These are phyloP conservation scores for Suillus bovinus DNA, from an alignment of 768 basidiomycete species.

Conservation along the genomic window DNA sequence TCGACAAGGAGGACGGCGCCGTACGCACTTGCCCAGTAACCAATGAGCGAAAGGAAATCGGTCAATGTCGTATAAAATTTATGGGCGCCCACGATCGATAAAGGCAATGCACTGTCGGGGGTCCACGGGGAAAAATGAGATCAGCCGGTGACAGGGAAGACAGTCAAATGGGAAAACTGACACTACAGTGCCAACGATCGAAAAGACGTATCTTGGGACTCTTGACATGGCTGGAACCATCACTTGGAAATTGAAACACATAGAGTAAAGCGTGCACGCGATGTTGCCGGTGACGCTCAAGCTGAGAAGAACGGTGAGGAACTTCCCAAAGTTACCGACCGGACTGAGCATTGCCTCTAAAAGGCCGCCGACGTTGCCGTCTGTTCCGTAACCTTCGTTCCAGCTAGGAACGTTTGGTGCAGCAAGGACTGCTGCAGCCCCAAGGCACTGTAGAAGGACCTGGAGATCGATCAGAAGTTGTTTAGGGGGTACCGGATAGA, in stretches of 20 bases:
- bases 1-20: constrained; percentile 61
- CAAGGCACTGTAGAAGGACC: constrained; percentile 53
- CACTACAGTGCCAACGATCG: constrained; percentile 66
- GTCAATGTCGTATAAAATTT: constrained; percentile 64
- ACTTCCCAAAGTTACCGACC: constrained; percentile 64
- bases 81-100: constrained; percentile 69
- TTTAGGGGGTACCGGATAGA: constrained; percentile 6
- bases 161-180: constrained; percentile 33
- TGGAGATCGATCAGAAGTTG: constrained; percentile 11
- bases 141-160: constrained; percentile 12
- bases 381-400: constrained; percentile 50
- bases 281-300: constrained; percentile 80
- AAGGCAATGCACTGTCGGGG: constrained; percentile 55
- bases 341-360: constrained; percentile 63
- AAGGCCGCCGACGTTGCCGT: constrained; percentile 64
- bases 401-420: constrained; percentile 57
- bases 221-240: constrained; percentile 56
- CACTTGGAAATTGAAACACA: constrained; percentile 72
- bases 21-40: constrained; percentile 63
- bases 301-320: constrained; percentile 71
- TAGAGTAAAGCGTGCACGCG: constrained; percentile 81
- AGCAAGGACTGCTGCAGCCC: constrained; percentile 65
- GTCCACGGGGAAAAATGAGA: not conserved
- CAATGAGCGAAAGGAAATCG: constrained; percentile 68
- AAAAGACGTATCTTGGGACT: constrained; percentile 72